Evolutionary conservation across 192 early-diverging fungal genomes (phyloP).

Genomic region (Coemansia erecta): DNA sequence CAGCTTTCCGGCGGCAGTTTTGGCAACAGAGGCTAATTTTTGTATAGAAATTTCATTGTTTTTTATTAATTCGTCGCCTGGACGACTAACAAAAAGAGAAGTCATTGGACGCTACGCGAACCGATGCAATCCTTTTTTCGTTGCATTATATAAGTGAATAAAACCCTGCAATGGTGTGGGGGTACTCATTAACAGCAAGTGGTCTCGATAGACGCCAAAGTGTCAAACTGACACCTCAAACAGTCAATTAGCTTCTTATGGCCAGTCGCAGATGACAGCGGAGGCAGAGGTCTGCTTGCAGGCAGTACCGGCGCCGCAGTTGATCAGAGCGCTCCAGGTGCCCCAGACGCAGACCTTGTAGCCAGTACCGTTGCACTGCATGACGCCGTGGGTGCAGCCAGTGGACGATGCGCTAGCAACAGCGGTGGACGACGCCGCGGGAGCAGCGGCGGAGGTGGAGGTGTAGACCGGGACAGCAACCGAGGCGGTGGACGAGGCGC

Average conservation of each 20-base stretch:
- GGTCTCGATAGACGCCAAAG: no score
- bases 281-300: conserved; percentile 22
- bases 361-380: conserved; percentile 24
- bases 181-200: no score
- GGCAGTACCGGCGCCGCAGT: conserved; percentile 19
- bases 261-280: conserved; percentile 28
- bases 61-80: no score
- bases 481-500: conserved; percentile 1
- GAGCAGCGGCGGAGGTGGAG: conserved; percentile 12
- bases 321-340: conserved; percentile 11
- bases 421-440: not conserved
- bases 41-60: not conserved
- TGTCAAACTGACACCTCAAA: no score
- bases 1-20: conserved; percentile 15
- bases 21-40: not conserved
- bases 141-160: no score
- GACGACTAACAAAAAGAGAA: no score
- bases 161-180: no score
- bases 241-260: conserved; percentile 1
- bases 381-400: conserved; percentile 25
- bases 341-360: conserved; percentile 47
- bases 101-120: no score
- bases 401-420: not conserved
- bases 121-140: no score
- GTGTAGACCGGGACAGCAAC: conserved; percentile 10